Conservation (phyloP, 108 stramenopile genomes). For the Craspedostauros australis region DNA sequence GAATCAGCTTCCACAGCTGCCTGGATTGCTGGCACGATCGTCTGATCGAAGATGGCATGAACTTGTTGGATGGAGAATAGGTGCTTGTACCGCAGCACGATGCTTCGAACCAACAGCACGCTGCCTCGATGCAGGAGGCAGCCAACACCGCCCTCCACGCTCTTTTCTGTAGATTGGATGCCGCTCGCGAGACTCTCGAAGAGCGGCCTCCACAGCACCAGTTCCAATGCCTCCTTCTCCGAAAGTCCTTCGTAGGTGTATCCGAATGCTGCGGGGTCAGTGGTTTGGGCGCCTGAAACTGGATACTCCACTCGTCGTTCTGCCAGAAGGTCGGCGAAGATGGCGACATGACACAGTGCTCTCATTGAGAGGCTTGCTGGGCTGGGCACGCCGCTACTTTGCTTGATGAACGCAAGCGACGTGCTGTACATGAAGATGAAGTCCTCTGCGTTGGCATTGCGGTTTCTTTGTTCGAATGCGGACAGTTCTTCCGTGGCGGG, state of each 20-base stretch:
- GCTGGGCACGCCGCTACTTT: constrained; percentile 37
- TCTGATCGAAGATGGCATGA: constrained; percentile 45
- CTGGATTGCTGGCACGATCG: constrained; percentile 65
- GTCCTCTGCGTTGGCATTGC: constrained; percentile 76
- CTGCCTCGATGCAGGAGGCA: constrained; percentile 82
- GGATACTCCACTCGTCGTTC: constrained; percentile 61
- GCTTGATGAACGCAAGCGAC: constrained; percentile 68
- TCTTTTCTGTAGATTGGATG: constrained; percentile 43
- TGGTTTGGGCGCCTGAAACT: constrained; percentile 29
- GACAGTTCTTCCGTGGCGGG: too few relatives aligned
- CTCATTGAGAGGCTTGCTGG: constrained; percentile 80
- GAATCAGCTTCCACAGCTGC: constrained; percentile 56
- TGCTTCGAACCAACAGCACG: constrained; percentile 67
- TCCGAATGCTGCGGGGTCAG: constrained; percentile 38
- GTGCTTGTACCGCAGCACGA: constrained; percentile 75
- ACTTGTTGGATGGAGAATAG: constrained; percentile 60
- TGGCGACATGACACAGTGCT: constrained; percentile 83
- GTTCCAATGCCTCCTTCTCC: constrained; percentile 63
- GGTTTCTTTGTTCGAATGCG: constrained; percentile 36
- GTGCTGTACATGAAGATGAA: constrained; percentile 76
- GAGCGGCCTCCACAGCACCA: constrained; percentile 80
- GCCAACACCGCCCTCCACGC: constrained; percentile 66
- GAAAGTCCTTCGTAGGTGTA: constrained; percentile 68
- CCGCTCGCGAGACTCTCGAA: constrained; percentile 78
- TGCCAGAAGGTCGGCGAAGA: constrained; percentile 82